Percentiles rank a stretch among this genome's conserved stretches.
Evolutionary conservation across 129 eudicot genomes (phyloP).

Genomic region (Pittosporum tobira): DNA sequence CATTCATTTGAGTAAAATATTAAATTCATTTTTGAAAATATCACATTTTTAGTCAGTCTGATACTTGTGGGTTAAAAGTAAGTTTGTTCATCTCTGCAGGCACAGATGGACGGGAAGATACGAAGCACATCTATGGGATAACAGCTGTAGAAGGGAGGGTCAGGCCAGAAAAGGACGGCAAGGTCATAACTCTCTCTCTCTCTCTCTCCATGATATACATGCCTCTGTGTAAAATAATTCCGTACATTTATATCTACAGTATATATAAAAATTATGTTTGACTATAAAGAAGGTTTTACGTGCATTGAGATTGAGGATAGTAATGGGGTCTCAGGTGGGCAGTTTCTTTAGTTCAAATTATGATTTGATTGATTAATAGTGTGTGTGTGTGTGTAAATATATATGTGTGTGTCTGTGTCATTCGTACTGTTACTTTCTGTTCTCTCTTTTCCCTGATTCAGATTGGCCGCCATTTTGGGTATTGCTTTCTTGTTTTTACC

Average conservation of each 20-base stretch:
- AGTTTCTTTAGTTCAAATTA: conserved; percentile 29
- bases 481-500: conserved; percentile 23
- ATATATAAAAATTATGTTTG: neutral
- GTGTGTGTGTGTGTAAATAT: conserved; percentile 13
- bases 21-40: too few relatives aligned
- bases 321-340: conserved; percentile 15
- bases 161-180: conserved; percentile 99
- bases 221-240: neutral
- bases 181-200: conserved; percentile 36
- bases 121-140: conserved; percentile 99
- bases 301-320: conserved; percentile 16
- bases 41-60: too few relatives aligned
- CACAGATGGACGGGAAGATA: conserved; percentile 99
- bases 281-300: conserved; percentile 1
- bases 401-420: too few relatives aligned
- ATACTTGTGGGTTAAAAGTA: too few relatives aligned
- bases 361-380: conserved; percentile 53
- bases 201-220: too few relatives aligned
- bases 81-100: too few relatives aligned
- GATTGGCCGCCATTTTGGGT: conserved; percentile 79
- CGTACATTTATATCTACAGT: too few relatives aligned
- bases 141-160: conserved; percentile 96
- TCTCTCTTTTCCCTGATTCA: too few relatives aligned
- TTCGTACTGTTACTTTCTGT: too few relatives aligned
- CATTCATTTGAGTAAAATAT: too few relatives aligned